Evolutionary conservation across 2,329 filamentous ascomycete genomes (phyloP), one percentile per base, ranked within the genome.

Genomic region (Diaporthe ampelina): DNA sequence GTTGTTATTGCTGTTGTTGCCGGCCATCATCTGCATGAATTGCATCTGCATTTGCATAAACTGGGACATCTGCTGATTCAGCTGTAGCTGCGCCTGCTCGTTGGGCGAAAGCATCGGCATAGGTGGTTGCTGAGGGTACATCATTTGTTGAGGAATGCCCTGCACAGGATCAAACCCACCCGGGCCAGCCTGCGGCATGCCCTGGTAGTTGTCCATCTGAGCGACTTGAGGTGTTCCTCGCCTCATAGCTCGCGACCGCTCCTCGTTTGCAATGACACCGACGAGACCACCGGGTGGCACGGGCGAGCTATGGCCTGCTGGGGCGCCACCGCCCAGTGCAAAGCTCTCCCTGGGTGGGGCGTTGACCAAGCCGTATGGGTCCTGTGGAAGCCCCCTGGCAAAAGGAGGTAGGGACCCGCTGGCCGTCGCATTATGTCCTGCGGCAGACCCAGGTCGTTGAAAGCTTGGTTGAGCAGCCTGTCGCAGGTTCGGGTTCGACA

Each of bases 1-100:
- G 21, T 35, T 50, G 19, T 15, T 52, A 40, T 76, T 76, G 29
- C 29, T 29, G 75, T 85, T 85, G 67, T 83, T 84, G 17, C 81
- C 78, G 0, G 88, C 87, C 89, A 94, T 94, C 91, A 95, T 93
- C 79, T 95, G 93, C 93, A 97, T 96, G 84, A 95, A 95, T 81
- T 97, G 94, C 93, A 97, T 95, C 82, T 97, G 95, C 92, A 97
- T 95, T 81, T 95, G 93, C 93, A 96, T 95, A 84, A 96, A 95
- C 79, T 94, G 92, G 73, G 91, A 89, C 94, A 96, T 95, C 80
- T 95, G 93, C 80, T 95, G 93, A 9, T 90, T 93, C 88, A 97
- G 93, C 78, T 95, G 92, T 56, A 95, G 88, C 78, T 96, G 94
- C 37, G 92, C 92, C 81, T 94, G 93, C 76, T 95, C 93, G 29